A percentile compares a stretch with the other conserved stretches of the same genome.
Evolutionary conservation across 305 asterid genomes (phyloP).

Genomic region (Rubia tinctorum): DNA sequence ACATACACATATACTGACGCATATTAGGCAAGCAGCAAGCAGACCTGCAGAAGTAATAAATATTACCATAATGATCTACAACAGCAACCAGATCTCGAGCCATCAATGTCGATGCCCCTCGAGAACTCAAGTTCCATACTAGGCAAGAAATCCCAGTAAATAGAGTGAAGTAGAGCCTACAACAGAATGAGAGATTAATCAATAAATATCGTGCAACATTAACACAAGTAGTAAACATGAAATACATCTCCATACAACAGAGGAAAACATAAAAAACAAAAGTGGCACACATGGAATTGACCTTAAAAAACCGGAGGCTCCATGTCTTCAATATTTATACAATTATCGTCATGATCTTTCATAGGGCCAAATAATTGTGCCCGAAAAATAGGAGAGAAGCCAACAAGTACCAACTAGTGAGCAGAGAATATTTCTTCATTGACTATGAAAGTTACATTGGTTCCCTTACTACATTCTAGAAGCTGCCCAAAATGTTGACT

Average conservation of each 20-base stretch:
- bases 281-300: neutral
- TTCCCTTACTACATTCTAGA: constrained; percentile 68
- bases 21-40: too few relatives aligned
- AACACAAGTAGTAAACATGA: neutral
- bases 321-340: constrained; percentile 71
- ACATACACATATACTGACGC: too few relatives aligned
- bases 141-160: too few relatives aligned
- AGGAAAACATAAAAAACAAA: neutral
- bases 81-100: too few relatives aligned
- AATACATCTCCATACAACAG: neutral
- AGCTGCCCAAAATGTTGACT: constrained; percentile 84
- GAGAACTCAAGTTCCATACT: too few relatives aligned
- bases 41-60: too few relatives aligned
- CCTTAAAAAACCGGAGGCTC: constrained; percentile 91
- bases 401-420: constrained; percentile 90
- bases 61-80: too few relatives aligned
- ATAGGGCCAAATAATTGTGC: constrained; percentile 97
- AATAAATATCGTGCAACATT: neutral
- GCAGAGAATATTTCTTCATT: constrained; percentile 70
- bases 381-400: constrained; percentile 91
- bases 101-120: too few relatives aligned
- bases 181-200: too few relatives aligned
- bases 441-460: constrained; percentile 73
- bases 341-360: constrained; percentile 73
- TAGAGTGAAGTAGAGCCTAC: too few relatives aligned